Evolutionary conservation across 2,329 filamentous ascomycete species (phyloP).

Genomic region (Meredithiella fracta): DNA sequence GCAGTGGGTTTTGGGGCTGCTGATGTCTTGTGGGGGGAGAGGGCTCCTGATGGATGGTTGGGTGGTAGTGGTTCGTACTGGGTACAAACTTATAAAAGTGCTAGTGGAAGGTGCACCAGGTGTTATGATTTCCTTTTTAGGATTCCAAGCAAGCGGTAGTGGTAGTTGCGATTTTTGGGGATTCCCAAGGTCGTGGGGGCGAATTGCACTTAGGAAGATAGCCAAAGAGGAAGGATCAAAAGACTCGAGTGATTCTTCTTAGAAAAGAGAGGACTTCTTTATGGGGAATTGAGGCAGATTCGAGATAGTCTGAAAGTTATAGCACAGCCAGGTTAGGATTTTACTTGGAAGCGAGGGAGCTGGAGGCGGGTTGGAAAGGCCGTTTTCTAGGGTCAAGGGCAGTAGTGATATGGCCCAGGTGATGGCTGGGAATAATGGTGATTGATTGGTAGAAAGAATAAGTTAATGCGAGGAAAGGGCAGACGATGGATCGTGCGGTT

Average conservation of each 20-base stretch:
- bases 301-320: no score
- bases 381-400: background rate
- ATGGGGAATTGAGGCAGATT: background rate
- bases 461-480: background rate
- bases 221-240: background rate
- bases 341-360: background rate
- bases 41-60: no score
- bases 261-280: background rate
- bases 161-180: background rate
- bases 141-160: background rate
- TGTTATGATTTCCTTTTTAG: background rate
- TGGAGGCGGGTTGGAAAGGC: background rate
- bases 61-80: no score
- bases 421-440: background rate
- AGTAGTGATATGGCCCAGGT: background rate
- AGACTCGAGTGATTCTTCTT: background rate
- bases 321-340: no score
- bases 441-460: background rate
- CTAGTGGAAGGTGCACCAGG: no score
- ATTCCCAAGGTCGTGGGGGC: background rate
- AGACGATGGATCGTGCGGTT: background rate
- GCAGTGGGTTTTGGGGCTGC: no score
- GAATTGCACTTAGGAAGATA: background rate
- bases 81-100: no score
- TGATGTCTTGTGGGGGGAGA: no score